Conservation (phyloP, 2,329 filamentous ascomycete species). For the Hypomyces rosellus region DNA sequence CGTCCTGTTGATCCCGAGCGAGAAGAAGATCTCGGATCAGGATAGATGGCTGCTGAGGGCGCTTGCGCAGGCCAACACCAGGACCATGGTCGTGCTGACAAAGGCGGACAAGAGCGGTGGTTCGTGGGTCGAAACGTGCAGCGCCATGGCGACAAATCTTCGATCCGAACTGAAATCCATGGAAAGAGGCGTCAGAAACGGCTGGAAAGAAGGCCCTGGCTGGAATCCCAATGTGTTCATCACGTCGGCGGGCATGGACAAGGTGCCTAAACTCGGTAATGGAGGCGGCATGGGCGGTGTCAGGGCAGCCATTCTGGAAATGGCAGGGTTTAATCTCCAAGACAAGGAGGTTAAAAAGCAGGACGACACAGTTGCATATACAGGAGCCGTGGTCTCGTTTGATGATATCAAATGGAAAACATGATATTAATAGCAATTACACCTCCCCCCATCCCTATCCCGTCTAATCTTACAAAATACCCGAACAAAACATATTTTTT, state of each 20-base stretch:
- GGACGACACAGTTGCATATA: conserved; percentile 30
- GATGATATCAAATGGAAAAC: conserved; percentile 32
- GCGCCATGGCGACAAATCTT: conserved; percentile 20
- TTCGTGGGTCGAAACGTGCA: conserved; percentile 24
- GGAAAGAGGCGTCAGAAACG: conserved; percentile 16
- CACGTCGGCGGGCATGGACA: conserved; percentile 32
- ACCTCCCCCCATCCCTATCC: background rate
- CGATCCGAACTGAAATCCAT: conserved; percentile 21
- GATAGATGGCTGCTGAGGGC: conserved; percentile 43
- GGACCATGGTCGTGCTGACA: conserved; percentile 47
- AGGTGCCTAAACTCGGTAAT: conserved; percentile 24
- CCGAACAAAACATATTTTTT: no score
- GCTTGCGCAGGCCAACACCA: conserved; percentile 38
- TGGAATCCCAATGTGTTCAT: conserved; percentile 27
- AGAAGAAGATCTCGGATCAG: conserved; percentile 43
- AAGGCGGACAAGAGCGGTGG: conserved; percentile 47
- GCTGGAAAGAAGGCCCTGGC: conserved; percentile 24
- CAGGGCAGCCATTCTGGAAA: conserved; percentile 33
- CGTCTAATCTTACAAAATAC: background rate
- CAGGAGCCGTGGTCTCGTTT: conserved; percentile 32
- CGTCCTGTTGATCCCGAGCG: conserved; percentile 47
- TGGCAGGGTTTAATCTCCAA: conserved; percentile 31
- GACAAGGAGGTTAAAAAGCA: conserved; percentile 28
- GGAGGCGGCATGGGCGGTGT: conserved; percentile 35
- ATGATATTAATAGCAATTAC: conserved; percentile 9